Conservation (phyloP, 2,329 filamentous ascomycete genomes). For the Ophiostoma ulmi region DNA sequence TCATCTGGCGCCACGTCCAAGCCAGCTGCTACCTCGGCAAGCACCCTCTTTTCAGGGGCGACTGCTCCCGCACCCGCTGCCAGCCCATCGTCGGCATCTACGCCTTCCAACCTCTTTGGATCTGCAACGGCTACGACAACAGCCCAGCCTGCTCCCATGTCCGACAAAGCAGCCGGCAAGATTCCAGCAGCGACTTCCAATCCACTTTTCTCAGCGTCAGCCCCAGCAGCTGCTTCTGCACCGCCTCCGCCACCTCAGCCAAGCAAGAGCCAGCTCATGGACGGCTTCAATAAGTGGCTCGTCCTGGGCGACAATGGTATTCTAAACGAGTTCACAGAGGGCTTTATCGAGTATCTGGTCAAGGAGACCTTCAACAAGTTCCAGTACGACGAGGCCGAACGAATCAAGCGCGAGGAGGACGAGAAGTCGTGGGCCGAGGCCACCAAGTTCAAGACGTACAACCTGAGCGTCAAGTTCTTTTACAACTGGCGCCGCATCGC, state of each 20-base stretch:
- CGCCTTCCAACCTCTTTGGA: background rate
- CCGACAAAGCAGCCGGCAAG: background rate
- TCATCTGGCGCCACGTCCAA: background rate
- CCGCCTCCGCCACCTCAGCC: conserved; percentile 19
- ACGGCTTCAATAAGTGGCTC: conserved; percentile 50
- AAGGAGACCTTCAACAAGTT: conserved; percentile 40
- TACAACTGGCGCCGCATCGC: conserved; percentile 51
- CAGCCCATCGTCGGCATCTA: background rate
- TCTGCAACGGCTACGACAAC: background rate
- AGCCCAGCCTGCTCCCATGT: background rate
- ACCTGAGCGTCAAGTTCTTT: conserved; percentile 50
- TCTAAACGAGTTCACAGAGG: conserved; percentile 46
- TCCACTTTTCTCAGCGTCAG: background rate
- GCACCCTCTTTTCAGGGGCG: background rate
- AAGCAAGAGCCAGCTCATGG: conserved; percentile 40
- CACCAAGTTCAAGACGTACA: conserved; percentile 45
- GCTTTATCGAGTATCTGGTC: conserved; percentile 44
- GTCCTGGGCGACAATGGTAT: conserved; percentile 51
- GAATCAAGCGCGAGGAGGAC: conserved; percentile 45
- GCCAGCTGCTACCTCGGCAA: background rate
- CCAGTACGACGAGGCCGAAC: conserved; percentile 39
- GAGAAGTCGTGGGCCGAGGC: conserved; percentile 44
- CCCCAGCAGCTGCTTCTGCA: background rate
- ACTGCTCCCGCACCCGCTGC: background rate
- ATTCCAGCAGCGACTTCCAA: background rate